These are phyloP conservation scores for Syncephalastrum contaminatum DNA, from an alignment of 371 early-diverging fungal species.

Conservation along the genomic window DNA sequence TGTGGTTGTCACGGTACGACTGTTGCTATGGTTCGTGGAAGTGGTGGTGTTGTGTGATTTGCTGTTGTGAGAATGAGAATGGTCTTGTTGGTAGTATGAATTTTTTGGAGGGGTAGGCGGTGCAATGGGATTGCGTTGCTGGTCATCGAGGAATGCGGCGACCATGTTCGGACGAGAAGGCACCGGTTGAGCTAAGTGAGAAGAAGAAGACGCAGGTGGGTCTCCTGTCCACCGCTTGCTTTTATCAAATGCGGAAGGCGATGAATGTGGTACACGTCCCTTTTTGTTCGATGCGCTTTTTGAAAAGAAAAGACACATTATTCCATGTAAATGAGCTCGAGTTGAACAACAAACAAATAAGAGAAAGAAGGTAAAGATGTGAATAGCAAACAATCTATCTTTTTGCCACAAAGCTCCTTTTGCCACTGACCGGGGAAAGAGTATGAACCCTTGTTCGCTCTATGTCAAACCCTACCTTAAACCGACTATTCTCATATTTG, in stretches of 20 bases:
- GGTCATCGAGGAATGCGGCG: constrained; percentile 16
- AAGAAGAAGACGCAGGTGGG: constrained; percentile 12
- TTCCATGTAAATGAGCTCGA: constrained; percentile 1
- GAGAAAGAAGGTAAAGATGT: too few relatives aligned
- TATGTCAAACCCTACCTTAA: too few relatives aligned
- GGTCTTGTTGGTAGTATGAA: constrained; percentile 4
- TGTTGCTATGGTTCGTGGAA: constrained; percentile 5
- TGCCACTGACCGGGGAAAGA: too few relatives aligned
- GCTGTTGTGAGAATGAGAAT: background rate
- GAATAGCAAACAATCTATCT: too few relatives aligned
- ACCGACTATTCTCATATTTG: too few relatives aligned
- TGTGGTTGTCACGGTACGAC: constrained; percentile 11
- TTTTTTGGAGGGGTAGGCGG: constrained; percentile 6
- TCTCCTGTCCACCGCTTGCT: constrained; percentile 2
- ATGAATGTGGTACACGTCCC: constrained; percentile 15
- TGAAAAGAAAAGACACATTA: constrained; percentile 21
- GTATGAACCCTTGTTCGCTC: too few relatives aligned
- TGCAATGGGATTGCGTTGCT: background rate
- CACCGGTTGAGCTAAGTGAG: constrained; percentile 13
- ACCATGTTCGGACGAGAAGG: constrained; percentile 20
- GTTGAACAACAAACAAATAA: too few relatives aligned
- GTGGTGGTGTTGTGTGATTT: constrained; percentile 7
- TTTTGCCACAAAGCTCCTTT: too few relatives aligned
- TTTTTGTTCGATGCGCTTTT: constrained; percentile 21
- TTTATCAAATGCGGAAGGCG: constrained; percentile 9